Conservation (phyloP, 768 basidiomycete genomes). For the Leccinum arenicola region DNA sequence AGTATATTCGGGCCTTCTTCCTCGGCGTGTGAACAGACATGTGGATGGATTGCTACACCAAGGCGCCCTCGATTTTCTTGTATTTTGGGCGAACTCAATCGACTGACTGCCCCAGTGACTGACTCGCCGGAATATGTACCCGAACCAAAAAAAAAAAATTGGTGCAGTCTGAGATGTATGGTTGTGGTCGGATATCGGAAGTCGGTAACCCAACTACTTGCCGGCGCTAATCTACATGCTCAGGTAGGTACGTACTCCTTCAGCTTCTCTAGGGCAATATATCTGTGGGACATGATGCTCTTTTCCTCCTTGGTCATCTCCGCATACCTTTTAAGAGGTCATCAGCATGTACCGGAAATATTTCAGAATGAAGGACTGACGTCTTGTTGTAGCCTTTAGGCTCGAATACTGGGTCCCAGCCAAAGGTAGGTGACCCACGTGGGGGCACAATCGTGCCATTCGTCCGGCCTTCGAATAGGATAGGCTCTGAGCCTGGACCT, state of each 20-base stretch:
- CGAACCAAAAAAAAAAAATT: background rate
- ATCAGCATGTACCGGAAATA: background rate
- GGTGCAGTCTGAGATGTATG: background rate
- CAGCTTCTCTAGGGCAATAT: slow-evolving; percentile 59
- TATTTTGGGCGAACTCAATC: background rate
- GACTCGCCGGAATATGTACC: background rate
- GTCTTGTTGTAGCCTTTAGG: slow-evolving; percentile 74
- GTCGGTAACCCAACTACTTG: slow-evolving; percentile 11
- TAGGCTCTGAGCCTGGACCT: slow-evolving; percentile 75
- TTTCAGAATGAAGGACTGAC: slow-evolving; percentile 38
- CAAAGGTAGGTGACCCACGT: slow-evolving; percentile 74
- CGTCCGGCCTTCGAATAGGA: slow-evolving; percentile 84
- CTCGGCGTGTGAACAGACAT: slow-evolving; percentile 25
- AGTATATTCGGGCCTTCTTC: slow-evolving; percentile 24
- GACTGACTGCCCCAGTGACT: background rate
- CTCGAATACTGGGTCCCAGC: slow-evolving; percentile 90
- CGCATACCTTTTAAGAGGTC: slow-evolving; percentile 44
- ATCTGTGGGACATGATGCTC: slow-evolving; percentile 65
- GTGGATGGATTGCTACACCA: background rate
- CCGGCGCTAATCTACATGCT: slow-evolving; percentile 2
- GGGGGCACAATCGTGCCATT: slow-evolving; percentile 88
- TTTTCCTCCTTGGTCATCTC: slow-evolving; percentile 66
- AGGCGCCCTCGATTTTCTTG: background rate
- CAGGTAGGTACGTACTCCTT: slow-evolving; percentile 28
- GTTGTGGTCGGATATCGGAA: slow-evolving; percentile 9